phyloP scores from a whole-genome alignment of 441 rosid genomes.

The Erodium texanum region DNA sequence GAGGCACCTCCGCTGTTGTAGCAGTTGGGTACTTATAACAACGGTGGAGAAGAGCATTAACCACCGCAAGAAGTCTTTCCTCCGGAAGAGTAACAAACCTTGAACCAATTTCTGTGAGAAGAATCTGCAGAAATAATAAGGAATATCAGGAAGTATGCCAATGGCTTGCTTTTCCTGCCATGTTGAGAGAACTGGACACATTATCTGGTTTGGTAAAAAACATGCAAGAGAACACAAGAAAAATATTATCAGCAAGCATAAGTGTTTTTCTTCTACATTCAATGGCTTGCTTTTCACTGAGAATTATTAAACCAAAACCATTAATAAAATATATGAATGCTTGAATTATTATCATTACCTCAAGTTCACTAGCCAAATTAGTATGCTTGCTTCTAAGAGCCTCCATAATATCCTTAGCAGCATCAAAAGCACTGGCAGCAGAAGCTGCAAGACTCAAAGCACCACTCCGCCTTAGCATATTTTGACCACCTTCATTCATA shows the following conservation, averaged over 20 bases:
- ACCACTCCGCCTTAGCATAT: conserved; percentile 52
- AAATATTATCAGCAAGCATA: too few species aligned
- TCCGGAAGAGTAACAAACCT: conserved; percentile 95
- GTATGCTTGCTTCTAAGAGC: conserved; percentile 88
- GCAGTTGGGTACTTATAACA: conserved; percentile 98
- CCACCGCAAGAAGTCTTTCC: conserved; percentile 97
- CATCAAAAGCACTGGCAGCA: conserved; percentile 86
- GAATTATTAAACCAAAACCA: background rate
- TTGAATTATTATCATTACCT: conserved; percentile 44
- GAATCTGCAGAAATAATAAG: conserved; percentile 38
- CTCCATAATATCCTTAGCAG: conserved; percentile 99
- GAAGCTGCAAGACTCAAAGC: conserved; percentile 56
- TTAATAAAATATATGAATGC: too few species aligned
- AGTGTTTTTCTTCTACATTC: too few species aligned
- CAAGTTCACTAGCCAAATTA: conserved; percentile 93
- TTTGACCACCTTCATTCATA: conserved; percentile 54
- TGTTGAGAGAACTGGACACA: background rate
- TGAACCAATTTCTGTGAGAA: conserved; percentile 96
- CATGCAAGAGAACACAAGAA: too few species aligned
- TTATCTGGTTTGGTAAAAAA: too few species aligned
- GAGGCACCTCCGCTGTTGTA: conserved; percentile 95
- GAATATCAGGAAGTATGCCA: background rate
- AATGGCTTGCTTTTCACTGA: background rate
- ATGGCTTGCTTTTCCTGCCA: too few species aligned
- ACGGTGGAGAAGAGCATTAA: conserved; percentile 97